These are phyloP conservation scores for Sugiyamaella americana DNA, from an alignment of 805 yeast species.

Conservation along the genomic window DNA sequence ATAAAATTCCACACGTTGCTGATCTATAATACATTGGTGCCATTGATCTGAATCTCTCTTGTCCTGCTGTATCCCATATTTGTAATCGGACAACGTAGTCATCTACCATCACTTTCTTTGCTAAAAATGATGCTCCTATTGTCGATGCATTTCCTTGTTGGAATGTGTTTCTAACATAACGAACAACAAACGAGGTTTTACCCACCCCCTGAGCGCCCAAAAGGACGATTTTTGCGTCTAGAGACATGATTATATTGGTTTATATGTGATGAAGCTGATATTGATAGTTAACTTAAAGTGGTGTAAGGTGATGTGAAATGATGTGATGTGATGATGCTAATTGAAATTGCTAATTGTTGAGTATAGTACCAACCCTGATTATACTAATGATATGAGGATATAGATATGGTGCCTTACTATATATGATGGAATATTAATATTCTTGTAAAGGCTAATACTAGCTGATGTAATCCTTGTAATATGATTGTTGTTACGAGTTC, in stretches of 20 bases:
- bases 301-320: no score
- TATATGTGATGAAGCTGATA: constrained; percentile 1
- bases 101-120: constrained; percentile 31
- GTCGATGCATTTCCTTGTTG: constrained; percentile 32
- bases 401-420: no score
- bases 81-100: constrained; percentile 39
- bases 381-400: no score
- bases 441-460: no score
- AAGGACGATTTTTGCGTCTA: constrained; percentile 33
- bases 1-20: constrained; percentile 33
- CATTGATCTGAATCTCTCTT: constrained; percentile 89
- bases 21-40: constrained; percentile 42
- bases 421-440: no score
- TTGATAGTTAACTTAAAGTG: no score
- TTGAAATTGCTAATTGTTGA: no score
- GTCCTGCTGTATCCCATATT: constrained; percentile 96
- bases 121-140: constrained; percentile 33
- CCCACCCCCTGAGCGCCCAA: constrained; percentile 35
- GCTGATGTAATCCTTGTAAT: no score
- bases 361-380: no score
- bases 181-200: constrained; percentile 32
- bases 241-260: no score
- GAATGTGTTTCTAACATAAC: constrained; percentile 32
- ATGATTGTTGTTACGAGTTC: no score
- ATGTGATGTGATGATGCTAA: neutral